These are phyloP conservation scores for Ophioceras dolichostomum DNA, from an alignment of 2,329 filamentous ascomycete genomes.

Conservation along the genomic window DNA sequence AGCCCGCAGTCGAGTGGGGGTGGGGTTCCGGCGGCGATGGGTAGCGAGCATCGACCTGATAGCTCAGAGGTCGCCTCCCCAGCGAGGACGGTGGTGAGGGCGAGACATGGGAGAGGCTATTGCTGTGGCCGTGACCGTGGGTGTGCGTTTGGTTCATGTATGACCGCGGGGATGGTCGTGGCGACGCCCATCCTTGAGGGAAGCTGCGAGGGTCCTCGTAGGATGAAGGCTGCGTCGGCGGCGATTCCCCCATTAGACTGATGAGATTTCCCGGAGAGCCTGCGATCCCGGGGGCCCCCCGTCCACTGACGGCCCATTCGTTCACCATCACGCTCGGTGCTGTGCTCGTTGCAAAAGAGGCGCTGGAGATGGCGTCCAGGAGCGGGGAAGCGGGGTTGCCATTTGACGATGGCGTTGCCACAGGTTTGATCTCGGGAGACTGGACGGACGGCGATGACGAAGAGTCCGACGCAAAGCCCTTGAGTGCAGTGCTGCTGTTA, in stretches of 20 bases:
- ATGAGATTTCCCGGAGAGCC: slow-evolving; percentile 42
- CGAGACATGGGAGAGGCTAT: slow-evolving; percentile 29
- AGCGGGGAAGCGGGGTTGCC: slow-evolving; percentile 31
- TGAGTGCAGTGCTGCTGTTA: slow-evolving; percentile 8
- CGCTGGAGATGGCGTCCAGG: slow-evolving; percentile 34
- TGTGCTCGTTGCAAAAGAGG: slow-evolving; percentile 35
- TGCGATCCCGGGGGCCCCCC: slow-evolving; percentile 24
- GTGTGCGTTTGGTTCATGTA: too few species aligned
- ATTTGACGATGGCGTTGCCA: slow-evolving; percentile 23
- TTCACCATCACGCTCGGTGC: slow-evolving; percentile 33
- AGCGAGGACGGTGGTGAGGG: slow-evolving; percentile 21
- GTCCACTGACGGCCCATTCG: slow-evolving; percentile 15
- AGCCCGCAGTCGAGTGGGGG: slow-evolving; percentile 16
- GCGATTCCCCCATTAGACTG: slow-evolving; percentile 37
- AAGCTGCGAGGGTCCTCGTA: slow-evolving; percentile 33
- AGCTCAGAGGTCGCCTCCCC: slow-evolving; percentile 36
- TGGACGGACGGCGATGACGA: slow-evolving; percentile 27
- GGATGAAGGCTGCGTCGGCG: slow-evolving; percentile 38
- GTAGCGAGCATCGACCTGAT: slow-evolving; percentile 36
- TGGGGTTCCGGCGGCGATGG: slow-evolving; percentile 26
- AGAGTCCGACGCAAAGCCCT: slow-evolving; percentile 24
- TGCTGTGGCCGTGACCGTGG: too few species aligned
- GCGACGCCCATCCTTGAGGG: slow-evolving; percentile 31
- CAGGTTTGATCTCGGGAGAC: slow-evolving; percentile 33
- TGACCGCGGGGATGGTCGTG: slow-evolving; percentile 31